Evolutionary conservation across 805 yeast species (phyloP).

Genomic region (Kluyveromyces nonfermentans): DNA sequence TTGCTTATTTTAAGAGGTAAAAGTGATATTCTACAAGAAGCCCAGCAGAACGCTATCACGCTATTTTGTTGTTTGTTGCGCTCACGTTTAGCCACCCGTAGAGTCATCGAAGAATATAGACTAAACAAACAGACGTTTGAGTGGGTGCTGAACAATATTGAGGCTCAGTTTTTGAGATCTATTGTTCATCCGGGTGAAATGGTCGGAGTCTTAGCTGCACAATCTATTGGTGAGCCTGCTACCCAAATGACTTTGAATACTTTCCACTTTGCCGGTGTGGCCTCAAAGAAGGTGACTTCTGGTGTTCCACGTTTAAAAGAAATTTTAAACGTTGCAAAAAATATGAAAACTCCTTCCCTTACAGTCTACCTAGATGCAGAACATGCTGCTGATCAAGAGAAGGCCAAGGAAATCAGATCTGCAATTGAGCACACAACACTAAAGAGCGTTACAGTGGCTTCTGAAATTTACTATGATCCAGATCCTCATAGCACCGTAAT

Average conservation of each 20-base stretch:
- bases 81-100: conserved; percentile 82
- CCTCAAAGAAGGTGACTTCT: conserved; percentile 88
- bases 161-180: conserved; percentile 84
- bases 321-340: conserved; percentile 96
- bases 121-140: conserved; percentile 80
- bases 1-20: conserved; percentile 77
- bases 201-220: conserved; percentile 98
- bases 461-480: conserved; percentile 96
- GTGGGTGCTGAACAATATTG: conserved; percentile 93
- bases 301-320: conserved; percentile 98
- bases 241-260: conserved; percentile 97
- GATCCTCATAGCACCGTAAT: conserved; percentile 96
- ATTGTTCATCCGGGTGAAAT: conserved; percentile 95
- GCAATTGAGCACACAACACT: conserved; percentile 95
- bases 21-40: conserved; percentile 63
- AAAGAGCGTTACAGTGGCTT: conserved; percentile 91
- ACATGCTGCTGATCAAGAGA: conserved; percentile 79
- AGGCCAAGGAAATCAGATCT: conserved; percentile 90
- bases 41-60: conserved; percentile 85
- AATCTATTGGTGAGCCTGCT: conserved; percentile 97
- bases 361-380: conserved; percentile 84
- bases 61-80: conserved; percentile 87
- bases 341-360: conserved; percentile 97
- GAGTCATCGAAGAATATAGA: conserved; percentile 86
- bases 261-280: conserved; percentile 97